Conservation (phyloP, 768 basidiomycete species). For the Boletellus sp. region DNA sequence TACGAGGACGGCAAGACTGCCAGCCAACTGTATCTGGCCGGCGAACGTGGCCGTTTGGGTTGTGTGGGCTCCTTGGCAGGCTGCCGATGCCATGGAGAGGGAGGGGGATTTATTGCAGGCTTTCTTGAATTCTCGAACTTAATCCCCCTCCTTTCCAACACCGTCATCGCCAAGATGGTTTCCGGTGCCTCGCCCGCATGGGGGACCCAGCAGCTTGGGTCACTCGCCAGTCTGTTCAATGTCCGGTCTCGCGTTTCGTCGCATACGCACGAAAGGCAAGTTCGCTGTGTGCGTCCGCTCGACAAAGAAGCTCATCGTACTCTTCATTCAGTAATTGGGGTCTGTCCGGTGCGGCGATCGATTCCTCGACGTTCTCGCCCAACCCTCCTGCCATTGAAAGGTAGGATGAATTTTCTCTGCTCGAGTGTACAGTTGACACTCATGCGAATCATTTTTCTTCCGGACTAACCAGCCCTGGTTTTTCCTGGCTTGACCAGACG, state of each 20-base stretch:
- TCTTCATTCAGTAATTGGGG: background rate
- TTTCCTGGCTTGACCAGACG: background rate
- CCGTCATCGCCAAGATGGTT: background rate
- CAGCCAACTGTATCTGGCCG: constrained; percentile 4
- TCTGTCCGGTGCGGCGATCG: background rate
- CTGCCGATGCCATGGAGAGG: constrained; percentile 8
- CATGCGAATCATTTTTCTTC: background rate
- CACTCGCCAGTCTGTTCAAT: background rate
- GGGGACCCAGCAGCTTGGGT: background rate
- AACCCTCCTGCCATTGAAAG: background rate
- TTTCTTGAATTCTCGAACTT: background rate
- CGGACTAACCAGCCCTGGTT: background rate
- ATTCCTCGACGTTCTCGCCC: background rate
- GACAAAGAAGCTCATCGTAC: background rate
- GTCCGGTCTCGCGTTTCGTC: background rate
- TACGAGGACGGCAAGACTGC: background rate
- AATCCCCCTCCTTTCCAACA: background rate
- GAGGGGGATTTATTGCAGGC: no score
- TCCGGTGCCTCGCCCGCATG: background rate
- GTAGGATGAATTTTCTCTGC: background rate
- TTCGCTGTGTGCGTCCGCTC: background rate
- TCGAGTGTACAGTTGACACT: background rate
- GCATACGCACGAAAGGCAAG: background rate
- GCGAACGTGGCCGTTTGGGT: background rate
- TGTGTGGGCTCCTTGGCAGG: constrained; percentile 3